phyloP scores from a whole-genome alignment of 345 rosid species.

The Eucalyptus fibrosa region DNA sequence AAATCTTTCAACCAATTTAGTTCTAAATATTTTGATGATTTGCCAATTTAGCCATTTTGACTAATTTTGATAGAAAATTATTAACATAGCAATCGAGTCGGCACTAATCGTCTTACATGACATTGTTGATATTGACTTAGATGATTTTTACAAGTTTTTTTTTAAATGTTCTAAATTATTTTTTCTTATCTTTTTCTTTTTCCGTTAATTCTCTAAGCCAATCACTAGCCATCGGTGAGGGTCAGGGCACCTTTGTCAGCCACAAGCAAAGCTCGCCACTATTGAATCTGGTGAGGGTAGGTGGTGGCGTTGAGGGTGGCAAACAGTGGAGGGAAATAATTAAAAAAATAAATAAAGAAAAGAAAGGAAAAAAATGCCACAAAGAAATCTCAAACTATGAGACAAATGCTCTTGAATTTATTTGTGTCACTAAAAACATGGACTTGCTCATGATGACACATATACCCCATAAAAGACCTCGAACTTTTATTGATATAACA shows the following conservation, averaged over 20 bases:
- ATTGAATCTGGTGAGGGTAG: neutral
- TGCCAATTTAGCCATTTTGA: neutral
- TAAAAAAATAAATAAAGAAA: no score
- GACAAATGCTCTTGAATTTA: neutral
- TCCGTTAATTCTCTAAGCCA: neutral
- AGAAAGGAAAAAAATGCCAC: neutral
- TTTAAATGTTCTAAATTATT: neutral
- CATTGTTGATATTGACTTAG: neutral
- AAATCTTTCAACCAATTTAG: neutral
- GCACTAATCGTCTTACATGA: rapidly evolving
- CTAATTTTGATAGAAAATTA: neutral
- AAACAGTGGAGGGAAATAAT: neutral
- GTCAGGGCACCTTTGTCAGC: neutral
- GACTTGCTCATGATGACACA: neutral
- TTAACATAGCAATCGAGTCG: rapidly evolving
- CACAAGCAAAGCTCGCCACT: neutral
- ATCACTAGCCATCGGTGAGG: rapidly evolving
- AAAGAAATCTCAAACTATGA: neutral
- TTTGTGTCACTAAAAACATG: neutral
- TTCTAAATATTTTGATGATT: neutral
- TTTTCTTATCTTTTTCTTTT: neutral
- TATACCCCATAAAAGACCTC: neutral
- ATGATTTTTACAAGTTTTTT: neutral
- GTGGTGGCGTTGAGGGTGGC: neutral
- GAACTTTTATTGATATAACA: no score